Evolutionary conservation across 1,284 basidiomycete species (phyloP).

Genomic region (Austroboletus novae-zelandiae): DNA sequence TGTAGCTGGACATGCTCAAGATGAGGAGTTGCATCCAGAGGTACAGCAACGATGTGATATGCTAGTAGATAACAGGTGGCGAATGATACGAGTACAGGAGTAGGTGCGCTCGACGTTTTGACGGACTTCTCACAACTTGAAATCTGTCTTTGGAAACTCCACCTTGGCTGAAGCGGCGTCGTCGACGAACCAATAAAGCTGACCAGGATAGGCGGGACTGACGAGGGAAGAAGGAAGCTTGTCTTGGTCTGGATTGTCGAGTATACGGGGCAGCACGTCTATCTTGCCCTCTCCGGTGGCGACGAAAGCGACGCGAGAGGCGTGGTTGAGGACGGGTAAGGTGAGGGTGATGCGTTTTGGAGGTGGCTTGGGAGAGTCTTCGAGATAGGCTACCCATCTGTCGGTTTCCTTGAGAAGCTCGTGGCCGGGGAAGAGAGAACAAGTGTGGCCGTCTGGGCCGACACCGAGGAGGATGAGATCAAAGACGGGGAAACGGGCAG

Average conservation of each 20-base stretch:
- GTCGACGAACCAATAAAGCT: conserved; percentile 91
- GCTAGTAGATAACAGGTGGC: conserved; percentile 13
- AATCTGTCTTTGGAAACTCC: conserved; percentile 50
- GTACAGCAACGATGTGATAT: conserved; percentile 15
- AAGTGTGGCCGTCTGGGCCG: conserved; percentile 96
- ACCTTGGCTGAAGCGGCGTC: conserved; percentile 72
- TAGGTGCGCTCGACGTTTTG: conserved; percentile 6
- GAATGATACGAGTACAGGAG: conserved; percentile 27
- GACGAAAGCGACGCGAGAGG: conserved; percentile 85
- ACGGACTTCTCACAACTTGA: conserved; percentile 45
- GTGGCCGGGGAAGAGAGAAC: conserved; percentile 93
- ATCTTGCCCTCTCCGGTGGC: conserved; percentile 83
- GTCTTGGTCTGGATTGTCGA: conserved; percentile 75
- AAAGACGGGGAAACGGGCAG: conserved; percentile 92
- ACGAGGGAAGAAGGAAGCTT: conserved; percentile 86
- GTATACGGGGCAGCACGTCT: conserved; percentile 68
- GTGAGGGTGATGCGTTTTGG: conserved; percentile 87
- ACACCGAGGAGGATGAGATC: conserved; percentile 93
- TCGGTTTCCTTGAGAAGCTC: conserved; percentile 81
- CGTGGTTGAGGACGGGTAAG: conserved; percentile 91
- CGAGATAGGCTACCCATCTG: conserved; percentile 92
- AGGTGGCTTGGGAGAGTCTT: conserved; percentile 95
- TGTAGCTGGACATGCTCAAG: conserved; percentile 16
- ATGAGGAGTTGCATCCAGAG: conserved; percentile 4
- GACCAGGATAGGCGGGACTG: conserved; percentile 76